Percentiles rank a stretch among this genome's conserved stretches.
Evolutionary conservation across 208 protist genomes (phyloP).

Genomic region (Crithidia brevicula): DNA sequence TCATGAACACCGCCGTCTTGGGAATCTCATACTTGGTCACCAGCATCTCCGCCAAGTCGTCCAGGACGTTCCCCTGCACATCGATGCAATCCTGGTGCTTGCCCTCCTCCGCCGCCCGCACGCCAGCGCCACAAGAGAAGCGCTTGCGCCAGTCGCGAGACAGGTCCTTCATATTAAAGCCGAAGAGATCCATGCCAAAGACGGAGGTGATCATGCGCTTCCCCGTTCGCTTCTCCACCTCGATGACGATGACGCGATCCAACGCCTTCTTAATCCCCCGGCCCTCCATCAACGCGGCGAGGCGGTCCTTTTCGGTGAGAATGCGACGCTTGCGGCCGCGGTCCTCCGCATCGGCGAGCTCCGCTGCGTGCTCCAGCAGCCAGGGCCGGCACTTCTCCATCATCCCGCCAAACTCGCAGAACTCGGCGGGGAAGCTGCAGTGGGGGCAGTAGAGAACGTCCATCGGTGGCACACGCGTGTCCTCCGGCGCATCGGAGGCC

Average conservation of each 20-base stretch:
- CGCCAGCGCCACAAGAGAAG: constrained; percentile 85
- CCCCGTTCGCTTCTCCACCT: constrained; percentile 63
- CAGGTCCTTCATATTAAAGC: constrained; percentile 85
- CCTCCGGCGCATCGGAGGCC: constrained; percentile 20
- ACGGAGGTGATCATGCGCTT: constrained; percentile 76
- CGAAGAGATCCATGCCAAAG: constrained; percentile 86
- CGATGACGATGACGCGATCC: constrained; percentile 73
- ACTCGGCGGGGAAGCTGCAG: constrained; percentile 92
- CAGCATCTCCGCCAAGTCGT: constrained; percentile 75
- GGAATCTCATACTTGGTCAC: constrained; percentile 79
- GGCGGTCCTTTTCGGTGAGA: constrained; percentile 81
- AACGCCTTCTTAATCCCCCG: constrained; percentile 81
- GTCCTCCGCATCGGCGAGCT: constrained; percentile 84
- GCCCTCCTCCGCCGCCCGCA: constrained; percentile 64
- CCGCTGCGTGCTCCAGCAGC: constrained; percentile 85
- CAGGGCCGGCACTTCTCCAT: constrained; percentile 92
- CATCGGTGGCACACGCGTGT: constrained; percentile 56
- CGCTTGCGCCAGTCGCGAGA: constrained; percentile 83
- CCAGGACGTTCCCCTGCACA: constrained; percentile 78
- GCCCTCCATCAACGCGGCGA: constrained; percentile 80
- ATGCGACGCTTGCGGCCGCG: constrained; percentile 78
- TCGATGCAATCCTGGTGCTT: constrained; percentile 78
- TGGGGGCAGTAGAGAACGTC: constrained; percentile 91
- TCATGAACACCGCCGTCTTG: constrained; percentile 65
- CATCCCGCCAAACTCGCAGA: constrained; percentile 93